Evolutionary conservation across 1,284 basidiomycete genomes (phyloP), one percentile per base, ranked within the genome.

Genomic region (Sanguinoderma infundibulare): DNA sequence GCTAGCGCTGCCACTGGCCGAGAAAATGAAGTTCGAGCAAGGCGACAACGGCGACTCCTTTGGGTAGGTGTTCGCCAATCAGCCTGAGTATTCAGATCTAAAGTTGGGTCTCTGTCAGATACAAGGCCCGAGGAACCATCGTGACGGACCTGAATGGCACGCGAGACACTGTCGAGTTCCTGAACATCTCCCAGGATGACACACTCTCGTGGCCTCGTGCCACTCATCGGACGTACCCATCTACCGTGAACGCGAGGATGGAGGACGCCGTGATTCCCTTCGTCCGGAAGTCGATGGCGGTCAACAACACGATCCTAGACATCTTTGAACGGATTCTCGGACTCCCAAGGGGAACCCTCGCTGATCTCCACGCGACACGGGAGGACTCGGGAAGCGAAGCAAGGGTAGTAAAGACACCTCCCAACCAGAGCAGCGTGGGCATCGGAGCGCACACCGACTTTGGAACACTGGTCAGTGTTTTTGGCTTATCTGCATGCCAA

Each of bases 171-270:
- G 80, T 82, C 14, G 87, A 90, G 67, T 90, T 89, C 73, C 76
- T 90, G 63, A 90, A 90, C 67, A 73, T 90, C 24, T 76, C 89
- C 0, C 87, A 87, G 69, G 87, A 91, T 68, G 89, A 91, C 63
- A 84, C 79, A 0, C 69, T 89, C 0, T 79, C 84, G 0, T 89
- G 79, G 74, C 87, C 87, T 0, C 63, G 73, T 1, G 74, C 79
- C 28, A 78, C 77, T 9, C 80, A 83, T 38, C 81, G 87, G 24
- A 75, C 77, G 0, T 90, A 90, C 67, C 88, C 87, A 0, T 67
- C 72, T 0, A 79, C 82, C 0, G 83, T 85, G 17, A 80, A 83
- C 36, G 76, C 74, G 5, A 78, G 77, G 24, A 87, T 88, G 81
- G 73, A 78, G 26, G 74, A 76, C 1, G 78, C 77, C 1, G 76